Conservation (phyloP, 305 asterid genomes). For the Solanum hybrid region DNA sequence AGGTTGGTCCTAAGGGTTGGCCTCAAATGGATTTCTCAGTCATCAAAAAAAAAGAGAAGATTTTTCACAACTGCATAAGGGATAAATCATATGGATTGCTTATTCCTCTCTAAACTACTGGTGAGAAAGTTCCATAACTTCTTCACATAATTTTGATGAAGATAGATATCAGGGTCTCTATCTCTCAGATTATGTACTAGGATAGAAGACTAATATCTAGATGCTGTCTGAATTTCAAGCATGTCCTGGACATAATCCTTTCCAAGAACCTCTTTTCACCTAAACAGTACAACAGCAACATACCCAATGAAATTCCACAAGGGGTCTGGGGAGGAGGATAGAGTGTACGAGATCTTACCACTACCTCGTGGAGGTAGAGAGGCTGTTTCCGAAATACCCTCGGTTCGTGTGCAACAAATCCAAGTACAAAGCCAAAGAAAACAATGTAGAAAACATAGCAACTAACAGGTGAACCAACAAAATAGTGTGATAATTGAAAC, state of each 20-base stretch:
- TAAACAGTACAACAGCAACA: neutral
- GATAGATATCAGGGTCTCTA: neutral
- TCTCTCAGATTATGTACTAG: neutral
- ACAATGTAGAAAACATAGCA: neutral
- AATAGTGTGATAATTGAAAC: neutral
- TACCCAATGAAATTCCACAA: neutral
- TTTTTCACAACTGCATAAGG: neutral
- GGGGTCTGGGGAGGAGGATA: neutral
- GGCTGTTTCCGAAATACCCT: neutral
- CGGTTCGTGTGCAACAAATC: neutral
- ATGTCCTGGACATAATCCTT: neutral
- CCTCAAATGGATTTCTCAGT: neutral
- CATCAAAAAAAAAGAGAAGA: neutral
- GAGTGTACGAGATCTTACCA: neutral
- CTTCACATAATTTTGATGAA: neutral
- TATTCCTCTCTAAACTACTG: neutral
- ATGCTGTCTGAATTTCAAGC: neutral
- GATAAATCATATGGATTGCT: neutral
- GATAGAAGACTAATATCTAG: neutral
- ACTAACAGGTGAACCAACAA: neutral
- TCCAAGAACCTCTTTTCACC: neutral
- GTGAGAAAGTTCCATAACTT: neutral
- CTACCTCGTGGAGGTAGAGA: neutral
- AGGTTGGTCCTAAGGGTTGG: neutral
- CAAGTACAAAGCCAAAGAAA: neutral